These are phyloP conservation scores for Albugo candida DNA, from an alignment of 352 stramenopile genomes.

Conservation along the genomic window DNA sequence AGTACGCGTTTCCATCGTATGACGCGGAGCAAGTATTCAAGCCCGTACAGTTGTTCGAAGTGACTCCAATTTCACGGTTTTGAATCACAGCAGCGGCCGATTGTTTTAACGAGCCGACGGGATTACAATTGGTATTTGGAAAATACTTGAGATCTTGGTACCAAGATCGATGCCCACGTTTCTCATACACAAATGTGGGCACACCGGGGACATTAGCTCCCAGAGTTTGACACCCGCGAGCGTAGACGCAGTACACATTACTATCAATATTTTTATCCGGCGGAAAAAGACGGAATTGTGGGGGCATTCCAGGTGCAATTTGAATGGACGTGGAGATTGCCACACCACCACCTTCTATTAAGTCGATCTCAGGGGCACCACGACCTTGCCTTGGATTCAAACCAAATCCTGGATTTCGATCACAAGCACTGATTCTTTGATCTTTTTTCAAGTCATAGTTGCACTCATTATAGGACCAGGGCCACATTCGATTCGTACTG, in stretches of 20 bases:
- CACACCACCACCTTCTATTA: constrained; percentile 70
- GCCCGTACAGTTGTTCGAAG: constrained; percentile 21
- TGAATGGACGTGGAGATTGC: constrained; percentile 80
- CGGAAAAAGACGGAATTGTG: constrained; percentile 28
- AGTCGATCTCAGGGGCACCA: constrained; percentile 88
- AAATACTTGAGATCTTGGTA: constrained; percentile 39
- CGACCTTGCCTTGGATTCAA: constrained; percentile 69
- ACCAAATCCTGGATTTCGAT: constrained; percentile 75
- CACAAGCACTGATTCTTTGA: constrained; percentile 68
- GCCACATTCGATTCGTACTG: constrained; percentile 86
- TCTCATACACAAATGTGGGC: constrained; percentile 17
- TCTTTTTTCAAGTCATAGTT: constrained; percentile 16
- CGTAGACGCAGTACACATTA: constrained; percentile 23
- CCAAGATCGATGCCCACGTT: constrained; percentile 19
- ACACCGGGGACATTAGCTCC: constrained; percentile 32
- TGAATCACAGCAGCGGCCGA: constrained; percentile 17
- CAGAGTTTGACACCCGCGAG: constrained; percentile 13
- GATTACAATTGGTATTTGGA: constrained; percentile 18
- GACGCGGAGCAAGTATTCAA: constrained; percentile 28
- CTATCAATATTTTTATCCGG: constrained; percentile 11
- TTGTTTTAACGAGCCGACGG: constrained; percentile 11
- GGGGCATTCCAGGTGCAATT: constrained; percentile 43
- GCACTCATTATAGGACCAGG: constrained; percentile 86
- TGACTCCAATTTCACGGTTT: constrained; percentile 18
- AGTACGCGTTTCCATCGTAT: constrained; percentile 17